Base-by-base conservation (phyloP, 371 early-diverging fungal species). In the Haplosporangium sp. region DNA sequence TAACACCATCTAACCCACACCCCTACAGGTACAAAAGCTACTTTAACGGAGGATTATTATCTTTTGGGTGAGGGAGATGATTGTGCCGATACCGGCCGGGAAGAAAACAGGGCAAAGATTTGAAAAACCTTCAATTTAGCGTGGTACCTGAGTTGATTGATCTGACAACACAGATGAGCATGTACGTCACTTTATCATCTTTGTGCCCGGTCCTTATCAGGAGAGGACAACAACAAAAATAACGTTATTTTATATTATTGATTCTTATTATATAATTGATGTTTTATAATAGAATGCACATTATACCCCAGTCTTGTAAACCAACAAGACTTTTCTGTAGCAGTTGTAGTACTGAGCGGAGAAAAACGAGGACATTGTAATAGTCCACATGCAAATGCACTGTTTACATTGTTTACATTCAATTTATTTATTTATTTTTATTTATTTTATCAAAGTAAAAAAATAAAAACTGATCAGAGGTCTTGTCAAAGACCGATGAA, bases 191-290 rank as follows among this genome's bases (percentile, higher is more conserved):
- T 35, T 58, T 58, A 53, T 53, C 27, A 20, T 19, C 19, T 39
- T n/a, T 64, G 39, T 56, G 44, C 59, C 67, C 67, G 67, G 67
- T 66, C 67, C 67, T 66, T 66, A 66, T 66, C 67, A 66, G 59
- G 67, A 66, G 67, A 66, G 67, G 67, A 63, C 48, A 59, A 42
- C 4, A 47, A n/a, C 53, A 34, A 39, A 40, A 38, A 59, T 39
- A 17, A 4, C 17, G 44, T 4, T 20, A n/a, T 11, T 42, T 13
- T 4, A 20, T 42, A 17, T 15, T 17, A 37, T 10, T n/a, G 3
- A 34, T 27, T 27, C 27, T 27, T 27, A 27, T 20, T 8, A 61
- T 17, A 19, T 34, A 44, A 44, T 8, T 38, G 6, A 0, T 4
- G 35, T 37, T 39, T 39, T 35, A n/a, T 58, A 58, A 35, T 38